Conservation (phyloP, 1,284 basidiomycete genomes). For the Trichosporon sp. region DNA sequence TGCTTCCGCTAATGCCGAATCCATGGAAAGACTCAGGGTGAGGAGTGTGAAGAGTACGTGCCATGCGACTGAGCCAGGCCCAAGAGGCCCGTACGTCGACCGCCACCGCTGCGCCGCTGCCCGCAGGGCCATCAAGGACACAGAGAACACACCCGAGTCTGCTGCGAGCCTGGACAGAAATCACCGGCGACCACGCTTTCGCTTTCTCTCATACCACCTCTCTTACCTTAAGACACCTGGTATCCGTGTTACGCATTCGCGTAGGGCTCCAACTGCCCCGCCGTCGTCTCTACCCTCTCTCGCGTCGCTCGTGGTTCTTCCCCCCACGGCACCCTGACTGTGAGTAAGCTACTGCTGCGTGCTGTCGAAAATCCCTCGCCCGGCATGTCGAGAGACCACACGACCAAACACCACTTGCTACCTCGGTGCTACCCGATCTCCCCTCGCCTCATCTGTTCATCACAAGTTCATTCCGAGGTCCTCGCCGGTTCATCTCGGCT, state of each 20-base stretch:
- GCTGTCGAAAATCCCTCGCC: neutral
- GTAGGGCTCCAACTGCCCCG: conserved; percentile 21
- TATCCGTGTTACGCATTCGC: conserved; percentile 19
- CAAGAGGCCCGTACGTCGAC: neutral
- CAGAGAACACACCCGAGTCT: neutral
- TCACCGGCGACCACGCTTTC: too few species aligned
- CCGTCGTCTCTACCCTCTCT: conserved; percentile 26
- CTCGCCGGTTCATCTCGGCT: too few species aligned
- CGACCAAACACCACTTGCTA: neutral
- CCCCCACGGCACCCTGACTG: conserved; percentile 23
- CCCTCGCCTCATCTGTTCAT: too few species aligned
- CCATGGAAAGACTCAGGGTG: neutral
- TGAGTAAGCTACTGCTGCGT: neutral
- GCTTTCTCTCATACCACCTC: conserved; percentile 5
- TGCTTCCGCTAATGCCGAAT: neutral
- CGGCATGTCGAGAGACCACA: neutral
- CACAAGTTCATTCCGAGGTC: too few species aligned
- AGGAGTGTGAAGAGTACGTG: neutral
- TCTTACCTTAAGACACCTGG: conserved; percentile 10
- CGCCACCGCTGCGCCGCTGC: conserved; percentile 15
- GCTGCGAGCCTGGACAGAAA: neutral
- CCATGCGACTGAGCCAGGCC: neutral
- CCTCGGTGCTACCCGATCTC: neutral
- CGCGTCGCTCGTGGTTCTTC: conserved; percentile 18
- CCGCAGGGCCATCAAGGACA: neutral